Base-by-base conservation (phyloP, 345 rosid species). In the Pseudoturritis turrita region DNA sequence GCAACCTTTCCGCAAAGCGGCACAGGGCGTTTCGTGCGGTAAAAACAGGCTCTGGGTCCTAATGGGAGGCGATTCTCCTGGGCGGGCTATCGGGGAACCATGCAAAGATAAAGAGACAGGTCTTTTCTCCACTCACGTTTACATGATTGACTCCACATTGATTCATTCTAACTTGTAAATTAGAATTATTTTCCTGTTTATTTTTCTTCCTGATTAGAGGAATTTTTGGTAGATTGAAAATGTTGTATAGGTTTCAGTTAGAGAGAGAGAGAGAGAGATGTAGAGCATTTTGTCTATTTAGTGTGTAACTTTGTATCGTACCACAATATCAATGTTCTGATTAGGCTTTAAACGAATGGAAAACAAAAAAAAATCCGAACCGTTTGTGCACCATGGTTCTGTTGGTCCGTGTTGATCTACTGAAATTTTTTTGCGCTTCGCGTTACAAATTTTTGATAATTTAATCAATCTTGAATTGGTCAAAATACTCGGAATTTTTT, bases 211-310 rank as follows among this genome's bases (percentile, higher is more conserved):
- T 55, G 6, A n/a, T 6, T 71, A 71, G 75, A 71, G 58, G 61
- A 59, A 37, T 29, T 66, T 65, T 75, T 25, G 79, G 37, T 75
- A 68, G 79, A 55, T 68, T 67, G 47, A 49, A 55, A 68, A 33
- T 75, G 78, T 68, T 75, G 79, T 75, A 75, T 75, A 75, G 79
- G 74, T 68, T 44, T 60, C 62, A 75, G 69, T 31, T 44, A 66
- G 62, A 33, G 21, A 39, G 35, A 44, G 35, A 39, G 36, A 62
- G 12, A 47, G 53, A 52, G 47, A 50, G 46, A 33, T 57, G 71
- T 66, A 59, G 73, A 60, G 17, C 73, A 50, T 11, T 50, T 66
- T 67, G 52, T 74, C 31, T 15, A 18, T 61, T 62, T 75, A 69
- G 79, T 68, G 74, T 75, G 74, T 75, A 75, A 54, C 73, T 59